Evolutionary conservation across 345 rosid genomes (phyloP).

Genomic region (rapeseed (Brassica napus)): Da-Ae NC_063436.1:4882501-4883000

Average conservation of each 20-base stretch:
- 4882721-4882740: neutral
- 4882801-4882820: neutral
- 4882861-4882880: no score
- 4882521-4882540: neutral
- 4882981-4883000: neutral
- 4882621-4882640: neutral
- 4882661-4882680: neutral
- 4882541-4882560: neutral
- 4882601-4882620: neutral
- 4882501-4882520: neutral
- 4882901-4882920: no score
- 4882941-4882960: neutral
- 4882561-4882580: neutral
- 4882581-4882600: neutral
- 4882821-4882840: neutral
- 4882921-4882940: no score
- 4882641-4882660: neutral
- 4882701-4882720: no score
- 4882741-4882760: neutral
- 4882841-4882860: no score
- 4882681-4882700: neutral
- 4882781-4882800: neutral
- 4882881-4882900: no score
- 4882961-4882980: no score
- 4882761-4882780: neutral